Evolutionary conservation across 768 basidiomycete species (phyloP).

Genomic region (Boletus tylopilopsis): DNA sequence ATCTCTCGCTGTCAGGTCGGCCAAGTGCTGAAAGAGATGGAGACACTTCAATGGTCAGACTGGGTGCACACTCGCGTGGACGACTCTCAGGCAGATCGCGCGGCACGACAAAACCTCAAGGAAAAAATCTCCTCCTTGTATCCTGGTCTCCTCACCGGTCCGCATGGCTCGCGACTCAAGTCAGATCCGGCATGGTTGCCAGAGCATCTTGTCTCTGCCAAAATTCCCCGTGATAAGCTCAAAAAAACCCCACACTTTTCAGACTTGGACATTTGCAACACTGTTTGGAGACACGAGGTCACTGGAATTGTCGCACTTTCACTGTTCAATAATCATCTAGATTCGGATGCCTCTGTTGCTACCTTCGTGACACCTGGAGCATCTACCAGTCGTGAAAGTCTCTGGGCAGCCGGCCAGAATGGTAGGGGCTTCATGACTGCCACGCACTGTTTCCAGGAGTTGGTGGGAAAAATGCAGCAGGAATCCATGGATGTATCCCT

Average conservation of each 20-base stretch:
- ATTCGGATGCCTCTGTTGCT: constrained; percentile 1
- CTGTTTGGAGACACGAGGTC: constrained; percentile 6
- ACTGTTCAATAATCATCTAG: constrained; percentile 12
- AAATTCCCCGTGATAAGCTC: not conserved
- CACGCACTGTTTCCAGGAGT: constrained; percentile 12
- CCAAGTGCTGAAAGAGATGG: constrained; percentile 8
- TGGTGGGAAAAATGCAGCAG: constrained; percentile 1
- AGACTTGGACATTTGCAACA: constrained; percentile 6
- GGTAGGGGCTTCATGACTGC: constrained; percentile 14
- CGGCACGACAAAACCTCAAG: not conserved
- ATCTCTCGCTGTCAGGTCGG: constrained; percentile 5
- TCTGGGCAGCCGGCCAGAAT: constrained; percentile 18
- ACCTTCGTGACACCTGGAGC: constrained; percentile 15
- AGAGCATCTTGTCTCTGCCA: constrained; percentile 2
- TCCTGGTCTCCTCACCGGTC: constrained; percentile 2
- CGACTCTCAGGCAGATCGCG: not conserved
- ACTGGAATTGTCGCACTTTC: constrained; percentile 3
- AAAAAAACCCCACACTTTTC: constrained; percentile 1
- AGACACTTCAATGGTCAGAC: constrained; percentile 11
- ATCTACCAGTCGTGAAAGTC: constrained; percentile 14
- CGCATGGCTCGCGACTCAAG: constrained; percentile 1
- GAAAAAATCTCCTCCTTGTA: constrained; percentile 2
- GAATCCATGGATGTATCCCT: not conserved
- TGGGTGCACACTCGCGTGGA: constrained; percentile 5
- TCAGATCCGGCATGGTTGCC: not conserved